Percentiles rank a stretch among this genome's conserved stretches.
These are phyloP conservation scores for Phytophthora colocasiae DNA, from an alignment of 352 stramenopile genomes.

Conservation along the genomic window DNA sequence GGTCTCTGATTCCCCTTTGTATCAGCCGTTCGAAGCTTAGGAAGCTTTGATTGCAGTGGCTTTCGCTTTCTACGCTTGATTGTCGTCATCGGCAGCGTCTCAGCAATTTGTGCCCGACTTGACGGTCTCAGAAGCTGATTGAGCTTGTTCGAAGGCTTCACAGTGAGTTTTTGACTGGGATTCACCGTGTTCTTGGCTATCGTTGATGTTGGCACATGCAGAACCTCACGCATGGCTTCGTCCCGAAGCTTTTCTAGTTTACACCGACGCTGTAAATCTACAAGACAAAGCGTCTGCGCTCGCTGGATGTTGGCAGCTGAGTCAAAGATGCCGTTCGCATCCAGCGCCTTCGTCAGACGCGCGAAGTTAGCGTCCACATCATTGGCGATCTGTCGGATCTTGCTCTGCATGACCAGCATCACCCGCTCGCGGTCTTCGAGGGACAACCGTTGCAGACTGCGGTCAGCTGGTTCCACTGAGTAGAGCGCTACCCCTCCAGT, in stretches of 20 bases:
- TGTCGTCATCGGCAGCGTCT: not conserved
- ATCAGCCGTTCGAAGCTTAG: not conserved
- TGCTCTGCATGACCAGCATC: slow-evolving; percentile 75
- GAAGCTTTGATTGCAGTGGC: slow-evolving; percentile 19
- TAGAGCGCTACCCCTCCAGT: slow-evolving; percentile 46
- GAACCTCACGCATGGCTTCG: slow-evolving; percentile 64
- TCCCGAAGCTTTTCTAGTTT: slow-evolving; percentile 69
- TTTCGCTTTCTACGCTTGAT: slow-evolving; percentile 25
- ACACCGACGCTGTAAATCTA: slow-evolving; percentile 72
- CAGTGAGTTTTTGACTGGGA: slow-evolving; percentile 4
- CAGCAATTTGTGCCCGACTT: not conserved
- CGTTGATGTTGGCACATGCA: slow-evolving; percentile 25
- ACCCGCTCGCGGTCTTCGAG: slow-evolving; percentile 79
- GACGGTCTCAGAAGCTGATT: slow-evolving; percentile 26
- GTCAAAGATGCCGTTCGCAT: slow-evolving; percentile 77
- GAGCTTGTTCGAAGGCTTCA: slow-evolving; percentile 19
- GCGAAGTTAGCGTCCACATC: slow-evolving; percentile 67
- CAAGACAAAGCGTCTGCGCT: slow-evolving; percentile 71
- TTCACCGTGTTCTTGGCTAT: not conserved
- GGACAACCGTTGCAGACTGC: slow-evolving; percentile 55
- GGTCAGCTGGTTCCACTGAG: slow-evolving; percentile 60
- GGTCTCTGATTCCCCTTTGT: slow-evolving; percentile 19
- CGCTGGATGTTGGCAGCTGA: slow-evolving; percentile 61
- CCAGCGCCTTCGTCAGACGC: slow-evolving; percentile 54
- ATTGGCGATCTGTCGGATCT: slow-evolving; percentile 66